phyloP scores from a whole-genome alignment of 352 stramenopile genomes.

The Achlya hypogyna region DNA sequence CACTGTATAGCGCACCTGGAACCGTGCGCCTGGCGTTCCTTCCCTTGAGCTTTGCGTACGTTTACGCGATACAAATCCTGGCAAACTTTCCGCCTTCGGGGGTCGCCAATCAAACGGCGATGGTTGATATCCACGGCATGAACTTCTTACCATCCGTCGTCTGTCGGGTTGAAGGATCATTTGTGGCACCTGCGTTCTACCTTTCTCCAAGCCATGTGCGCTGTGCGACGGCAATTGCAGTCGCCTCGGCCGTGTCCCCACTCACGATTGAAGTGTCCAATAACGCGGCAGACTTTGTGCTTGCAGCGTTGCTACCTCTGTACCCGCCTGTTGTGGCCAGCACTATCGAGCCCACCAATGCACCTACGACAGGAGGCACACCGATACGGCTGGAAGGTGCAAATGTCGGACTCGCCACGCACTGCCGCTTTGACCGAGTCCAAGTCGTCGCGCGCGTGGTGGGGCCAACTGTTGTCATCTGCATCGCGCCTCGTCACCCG shows the following conservation, averaged over 20 bases:
- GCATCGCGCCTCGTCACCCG: slow-evolving; percentile 9
- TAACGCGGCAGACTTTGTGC: slow-evolving; percentile 32
- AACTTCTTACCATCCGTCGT: slow-evolving; percentile 20
- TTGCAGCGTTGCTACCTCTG: slow-evolving; percentile 4
- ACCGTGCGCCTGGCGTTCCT: not conserved
- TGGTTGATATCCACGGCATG: slow-evolving; percentile 27
- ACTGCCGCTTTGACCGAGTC: slow-evolving; percentile 24
- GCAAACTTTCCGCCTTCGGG: not conserved
- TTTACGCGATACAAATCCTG: not conserved
- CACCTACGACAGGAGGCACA: slow-evolving; percentile 47
- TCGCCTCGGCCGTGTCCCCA: not conserved
- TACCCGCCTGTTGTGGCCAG: slow-evolving; percentile 24
- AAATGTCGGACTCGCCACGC: slow-evolving; percentile 25
- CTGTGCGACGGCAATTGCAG: not conserved
- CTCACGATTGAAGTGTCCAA: slow-evolving; percentile 25
- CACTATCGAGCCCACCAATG: slow-evolving; percentile 32
- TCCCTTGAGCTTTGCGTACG: not conserved
- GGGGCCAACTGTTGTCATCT: not conserved
- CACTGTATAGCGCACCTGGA: not conserved
- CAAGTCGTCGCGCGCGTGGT: not conserved
- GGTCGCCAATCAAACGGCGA: slow-evolving; percentile 17
- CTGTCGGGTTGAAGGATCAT: slow-evolving; percentile 21
- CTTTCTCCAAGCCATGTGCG: slow-evolving; percentile 7
- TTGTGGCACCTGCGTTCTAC: not conserved
- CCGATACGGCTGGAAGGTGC: slow-evolving; percentile 46